A percentile compares a stretch with the other conserved stretches of the same genome.
These are phyloP conservation scores for Ustilago tritici DNA, from an alignment of 1,284 basidiomycete genomes.

Conservation along the genomic window DNA sequence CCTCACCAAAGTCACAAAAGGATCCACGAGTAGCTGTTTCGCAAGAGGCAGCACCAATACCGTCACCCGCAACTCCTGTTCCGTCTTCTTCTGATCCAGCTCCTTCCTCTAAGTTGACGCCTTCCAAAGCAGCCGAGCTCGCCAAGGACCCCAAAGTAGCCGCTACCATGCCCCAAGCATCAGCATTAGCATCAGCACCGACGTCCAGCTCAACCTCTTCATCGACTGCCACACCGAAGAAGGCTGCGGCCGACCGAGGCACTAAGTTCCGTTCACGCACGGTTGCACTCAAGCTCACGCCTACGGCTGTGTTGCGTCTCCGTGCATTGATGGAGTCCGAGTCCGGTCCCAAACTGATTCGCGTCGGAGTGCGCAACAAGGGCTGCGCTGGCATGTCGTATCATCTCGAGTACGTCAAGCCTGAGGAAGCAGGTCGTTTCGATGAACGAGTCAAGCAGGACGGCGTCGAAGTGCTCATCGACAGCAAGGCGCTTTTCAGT, in stretches of 20 bases:
- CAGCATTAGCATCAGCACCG: constrained; percentile 20
- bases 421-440: constrained; percentile 80
- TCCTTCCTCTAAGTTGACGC: constrained; percentile 23
- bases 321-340: constrained; percentile 78
- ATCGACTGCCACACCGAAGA: constrained; percentile 25
- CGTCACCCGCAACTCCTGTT: constrained; percentile 36
- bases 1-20: constrained; percentile 52
- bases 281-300: constrained; percentile 71
- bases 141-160: constrained; percentile 42
- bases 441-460: constrained; percentile 89
- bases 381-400: constrained; percentile 99
- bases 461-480: constrained; percentile 87
- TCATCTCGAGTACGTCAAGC: constrained; percentile 89
- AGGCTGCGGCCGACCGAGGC: constrained; percentile 39
- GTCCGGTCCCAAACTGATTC: constrained; percentile 85
- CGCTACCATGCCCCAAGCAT: constrained; percentile 48
- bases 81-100: constrained; percentile 39
- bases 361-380: constrained; percentile 95
- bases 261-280: constrained; percentile 58
- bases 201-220: neutral
- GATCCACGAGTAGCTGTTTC: constrained; percentile 34
- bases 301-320: constrained; percentile 76
- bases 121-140: constrained; percentile 39
- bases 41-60: constrained; percentile 22
- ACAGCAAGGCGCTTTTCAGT: constrained; percentile 95